Evolutionary conservation across 768 basidiomycete genomes (phyloP), one percentile per base, ranked within the genome.

Genomic region (Amanita molliuscula): DNA sequence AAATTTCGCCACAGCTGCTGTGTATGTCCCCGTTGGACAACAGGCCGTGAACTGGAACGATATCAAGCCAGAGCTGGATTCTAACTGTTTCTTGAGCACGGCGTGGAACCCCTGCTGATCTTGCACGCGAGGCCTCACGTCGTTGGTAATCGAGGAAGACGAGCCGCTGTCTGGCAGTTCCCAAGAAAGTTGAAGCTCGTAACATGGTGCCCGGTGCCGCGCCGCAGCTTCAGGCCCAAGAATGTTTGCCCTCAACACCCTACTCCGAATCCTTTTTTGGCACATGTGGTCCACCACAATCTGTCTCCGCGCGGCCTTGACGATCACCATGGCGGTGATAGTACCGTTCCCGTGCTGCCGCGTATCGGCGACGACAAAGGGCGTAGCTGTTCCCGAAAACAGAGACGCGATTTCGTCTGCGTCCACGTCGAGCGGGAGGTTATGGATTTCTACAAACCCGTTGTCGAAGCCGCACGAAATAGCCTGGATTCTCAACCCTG

Each of bases 351-450:
- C n/a, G 37, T 26, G n/a, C 47, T 43, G 15, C 56, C 18, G 34
- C 47, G 52, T 47, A 55, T 51, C 31, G 53, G 56, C 1, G 58
- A 59, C 15, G 55, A 46, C 50, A 56, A 59, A 59, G n/a, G 3
- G 51, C 38, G 38, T 54, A 48, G 15, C 26, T 10, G 36, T 16
- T 8, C 53, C 47, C 15, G 47, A 28, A 33, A 56, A 55, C 3
- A 60, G 23, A 4, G 37, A 8, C 6, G 44, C 46, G 34, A 60
- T 51, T 28, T 58, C 55, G 2, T 46, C 38, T 4, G 23, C 23
- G 9, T 44, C 47, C 9, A 52, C 53, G 18, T 58, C 35, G 41
- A 38, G 5, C 3, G 57, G 57, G 18, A 60, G 46, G n/a, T 55
- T 47, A 18, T 52, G 47, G 40, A 60, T 37, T 6, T 52, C 37